These are phyloP conservation scores for Boletus reticuloceps DNA, from an alignment of 768 basidiomycete species.

Conservation along the genomic window DNA sequence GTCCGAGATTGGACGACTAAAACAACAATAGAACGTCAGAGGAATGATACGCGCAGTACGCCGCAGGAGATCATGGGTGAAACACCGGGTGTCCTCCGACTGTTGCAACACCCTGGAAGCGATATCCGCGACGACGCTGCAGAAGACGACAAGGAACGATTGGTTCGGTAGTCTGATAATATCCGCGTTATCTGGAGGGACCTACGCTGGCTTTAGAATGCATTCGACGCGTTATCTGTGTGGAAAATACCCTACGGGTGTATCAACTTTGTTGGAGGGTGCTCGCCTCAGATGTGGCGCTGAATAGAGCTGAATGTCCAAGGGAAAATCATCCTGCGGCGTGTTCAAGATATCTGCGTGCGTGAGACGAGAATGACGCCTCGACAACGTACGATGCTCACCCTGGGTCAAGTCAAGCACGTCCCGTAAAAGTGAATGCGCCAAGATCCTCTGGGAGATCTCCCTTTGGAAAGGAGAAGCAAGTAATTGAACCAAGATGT, in stretches of 20 bases:
- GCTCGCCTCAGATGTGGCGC: constrained; percentile 34
- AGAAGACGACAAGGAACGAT: constrained; percentile 44
- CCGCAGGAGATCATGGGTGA: constrained; percentile 48
- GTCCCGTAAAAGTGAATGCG: constrained; percentile 21
- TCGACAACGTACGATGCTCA: neutral
- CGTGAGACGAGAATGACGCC: constrained; percentile 4
- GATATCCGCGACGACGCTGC: constrained; percentile 45
- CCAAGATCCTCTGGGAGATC: constrained; percentile 16
- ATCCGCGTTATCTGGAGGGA: constrained; percentile 33
- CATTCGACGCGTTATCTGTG: neutral
- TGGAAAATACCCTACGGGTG: constrained; percentile 28
- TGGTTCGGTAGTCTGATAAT: constrained; percentile 37
- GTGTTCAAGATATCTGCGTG: constrained; percentile 35
- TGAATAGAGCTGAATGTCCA: constrained; percentile 40
- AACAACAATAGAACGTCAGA: constrained; percentile 42
- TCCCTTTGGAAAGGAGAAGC: constrained; percentile 21
- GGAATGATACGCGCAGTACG: constrained; percentile 39
- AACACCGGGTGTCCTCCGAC: constrained; percentile 45
- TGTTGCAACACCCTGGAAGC: constrained; percentile 42
- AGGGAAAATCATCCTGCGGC: constrained; percentile 35
- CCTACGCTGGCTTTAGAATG: constrained; percentile 27
- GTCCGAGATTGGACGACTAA: constrained; percentile 35
- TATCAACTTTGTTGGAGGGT: constrained; percentile 31
- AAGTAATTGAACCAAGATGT: constrained; percentile 41
- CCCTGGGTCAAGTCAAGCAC: constrained; percentile 14